Evolutionary conservation across 331 rosid genomes (phyloP), one percentile per base, ranked within the genome.

Genomic region (Saraca asoca): DNA sequence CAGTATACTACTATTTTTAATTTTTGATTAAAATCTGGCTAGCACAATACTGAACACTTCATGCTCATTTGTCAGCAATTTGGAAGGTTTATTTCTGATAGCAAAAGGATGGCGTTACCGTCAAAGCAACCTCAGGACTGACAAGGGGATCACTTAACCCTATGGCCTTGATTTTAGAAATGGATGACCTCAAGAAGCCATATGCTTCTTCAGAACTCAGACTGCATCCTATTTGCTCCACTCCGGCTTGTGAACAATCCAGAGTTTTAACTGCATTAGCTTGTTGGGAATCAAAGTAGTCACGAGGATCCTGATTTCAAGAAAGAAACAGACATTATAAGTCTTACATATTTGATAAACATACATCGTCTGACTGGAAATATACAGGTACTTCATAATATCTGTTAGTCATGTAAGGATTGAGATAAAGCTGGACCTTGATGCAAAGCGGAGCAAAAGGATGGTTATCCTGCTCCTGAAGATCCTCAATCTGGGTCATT

Each of bases 201-300:
- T 81, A 94, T 60, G 91, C 99, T 80, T 90, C 92, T 64, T 78
- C 83, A 52, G 85, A 81, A 69, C 85, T 78, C 76, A 88, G 75
- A 74, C 59, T 88, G 85, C 95, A 79, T 75, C 75, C 85, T 57
- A 64, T 75, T 64, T 76, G 88, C 78, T 82, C 88, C 60, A 60
- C 58, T 69, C 87, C 88, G 73, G 85, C 74, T 62, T 81, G 87
- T 54, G 91, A 72, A 31, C 84, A 92, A 62, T 88, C 92, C 87
- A 80, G 79, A 35, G 81, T 74, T 77, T 83, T 88, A 51, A 90
- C 79, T 15, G 96, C 98, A 84, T 85, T 93, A 50, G 70, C 98
- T 88, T 88, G 95, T 73, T 94, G 99, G 24, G 87, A 82, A 68
- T 94, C 99, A 82, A 90, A 90, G 77, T 94, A 94, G 71, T 94